A percentile compares a stretch with the other conserved stretches of the same genome.
These are phyloP conservation scores for Brachypodium distachyon DNA, from an alignment of 202 grass and related monocot species.

Conservation along the genomic window DNA sequence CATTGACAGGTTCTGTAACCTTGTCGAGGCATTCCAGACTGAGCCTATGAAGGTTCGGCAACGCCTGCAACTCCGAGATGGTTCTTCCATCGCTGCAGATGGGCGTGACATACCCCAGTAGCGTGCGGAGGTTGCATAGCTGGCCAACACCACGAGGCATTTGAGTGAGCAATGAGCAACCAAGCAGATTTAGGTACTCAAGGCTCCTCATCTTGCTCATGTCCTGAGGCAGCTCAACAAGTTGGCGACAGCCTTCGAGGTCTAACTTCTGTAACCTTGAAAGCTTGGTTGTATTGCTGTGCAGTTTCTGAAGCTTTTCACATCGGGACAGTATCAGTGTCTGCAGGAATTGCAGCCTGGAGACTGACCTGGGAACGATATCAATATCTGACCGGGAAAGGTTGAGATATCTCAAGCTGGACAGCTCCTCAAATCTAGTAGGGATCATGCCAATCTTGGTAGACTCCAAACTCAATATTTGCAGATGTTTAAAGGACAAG, in stretches of 20 bases:
- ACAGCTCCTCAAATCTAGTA: background rate
- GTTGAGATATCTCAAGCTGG: background rate
- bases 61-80: background rate
- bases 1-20: background rate
- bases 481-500: background rate
- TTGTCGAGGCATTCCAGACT: background rate
- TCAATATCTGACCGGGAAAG: background rate
- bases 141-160: background rate
- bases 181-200: background rate
- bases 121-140: background rate
- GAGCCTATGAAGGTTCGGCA: background rate
- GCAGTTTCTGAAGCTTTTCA: background rate
- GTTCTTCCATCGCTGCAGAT: background rate
- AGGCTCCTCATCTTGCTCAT: background rate
- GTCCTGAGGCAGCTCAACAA: background rate
- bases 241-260: constrained; percentile 8
- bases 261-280: background rate
- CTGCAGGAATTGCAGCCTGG: background rate
- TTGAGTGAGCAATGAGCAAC: background rate
- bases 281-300: background rate
- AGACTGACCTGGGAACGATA: background rate
- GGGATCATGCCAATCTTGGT: background rate
- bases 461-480: background rate
- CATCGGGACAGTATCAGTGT: background rate
- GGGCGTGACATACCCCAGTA: background rate